These are phyloP conservation scores for Entomortierella parvispora DNA, from an alignment of 192 early-diverging fungal species.

Conservation along the genomic window DNA sequence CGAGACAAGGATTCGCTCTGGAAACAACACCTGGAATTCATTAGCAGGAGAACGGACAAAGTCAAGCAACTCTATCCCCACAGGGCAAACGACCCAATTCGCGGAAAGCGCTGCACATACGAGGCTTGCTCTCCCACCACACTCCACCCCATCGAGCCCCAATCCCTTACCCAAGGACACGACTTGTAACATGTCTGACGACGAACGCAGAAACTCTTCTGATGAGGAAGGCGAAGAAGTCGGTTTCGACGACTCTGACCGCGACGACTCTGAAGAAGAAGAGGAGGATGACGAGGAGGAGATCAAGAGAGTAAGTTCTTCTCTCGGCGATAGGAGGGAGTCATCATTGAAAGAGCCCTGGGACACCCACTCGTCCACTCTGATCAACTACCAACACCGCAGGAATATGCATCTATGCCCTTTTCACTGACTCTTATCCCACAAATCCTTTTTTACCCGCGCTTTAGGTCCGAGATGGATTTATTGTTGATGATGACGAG, in stretches of 20 bases:
- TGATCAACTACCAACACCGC: too few relatives aligned
- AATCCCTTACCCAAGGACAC: too few relatives aligned
- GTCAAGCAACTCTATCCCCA: too few relatives aligned
- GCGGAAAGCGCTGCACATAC: too few relatives aligned
- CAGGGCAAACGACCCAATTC: constrained; percentile 4
- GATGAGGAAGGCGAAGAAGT: constrained; percentile 70
- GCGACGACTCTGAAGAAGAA: constrained; percentile 68
- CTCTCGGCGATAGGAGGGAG: not conserved
- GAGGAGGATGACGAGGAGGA: constrained; percentile 63
- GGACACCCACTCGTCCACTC: not conserved
- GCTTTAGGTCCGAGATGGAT: constrained; percentile 67
- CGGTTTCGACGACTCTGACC: constrained; percentile 70
- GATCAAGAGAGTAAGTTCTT: constrained; percentile 36
- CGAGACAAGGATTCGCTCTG: too few relatives aligned
- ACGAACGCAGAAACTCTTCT: constrained; percentile 59
- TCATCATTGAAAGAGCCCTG: not conserved
- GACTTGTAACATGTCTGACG: constrained; percentile 47
- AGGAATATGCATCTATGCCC: too few relatives aligned
- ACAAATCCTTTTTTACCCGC: not conserved
- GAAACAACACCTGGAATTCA: too few relatives aligned
- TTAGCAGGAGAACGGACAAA: too few relatives aligned
- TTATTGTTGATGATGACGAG: constrained; percentile 82
- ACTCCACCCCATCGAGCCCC: too few relatives aligned
- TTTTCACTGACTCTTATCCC: too few relatives aligned
- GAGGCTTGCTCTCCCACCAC: too few relatives aligned